A percentile compares a stretch with the other conserved stretches of the same genome.
These are phyloP conservation scores for Fraxinus anomala DNA, from an alignment of 257 asterid genomes.

Conservation along the genomic window DNA sequence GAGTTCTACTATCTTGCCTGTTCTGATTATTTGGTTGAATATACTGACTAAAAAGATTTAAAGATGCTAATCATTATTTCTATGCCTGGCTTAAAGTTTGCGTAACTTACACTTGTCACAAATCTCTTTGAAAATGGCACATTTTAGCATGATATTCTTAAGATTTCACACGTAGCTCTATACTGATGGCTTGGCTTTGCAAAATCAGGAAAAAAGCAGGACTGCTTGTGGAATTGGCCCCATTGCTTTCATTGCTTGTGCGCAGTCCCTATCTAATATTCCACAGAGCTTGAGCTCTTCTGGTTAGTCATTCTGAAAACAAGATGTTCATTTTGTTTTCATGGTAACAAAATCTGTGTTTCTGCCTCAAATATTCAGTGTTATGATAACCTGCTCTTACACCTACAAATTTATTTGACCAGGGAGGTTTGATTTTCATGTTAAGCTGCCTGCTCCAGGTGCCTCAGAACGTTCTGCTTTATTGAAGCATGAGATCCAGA, in stretches of 20 bases:
- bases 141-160: neutral
- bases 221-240: slow-evolving; percentile 83
- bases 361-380: neutral
- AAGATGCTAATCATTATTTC: neutral
- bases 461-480: slow-evolving; percentile 83
- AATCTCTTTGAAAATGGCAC: slow-evolving; percentile 3
- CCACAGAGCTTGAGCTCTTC: slow-evolving; percentile 92
- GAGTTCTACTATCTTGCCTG: neutral
- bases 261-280: slow-evolving; percentile 73
- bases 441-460: slow-evolving; percentile 86
- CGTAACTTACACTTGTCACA: slow-evolving; percentile 2
- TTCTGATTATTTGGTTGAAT: neutral
- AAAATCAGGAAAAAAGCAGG: slow-evolving; percentile 55
- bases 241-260: slow-evolving; percentile 79
- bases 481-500: slow-evolving; percentile 75
- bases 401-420: slow-evolving; percentile 30
- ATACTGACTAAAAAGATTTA: neutral
- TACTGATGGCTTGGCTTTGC: slow-evolving; percentile 22
- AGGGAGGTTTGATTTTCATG: slow-evolving; percentile 96
- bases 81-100: slow-evolving; percentile 5
- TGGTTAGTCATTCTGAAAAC: slow-evolving; percentile 47
- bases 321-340: neutral
- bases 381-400: slow-evolving; percentile 27
- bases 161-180: neutral
- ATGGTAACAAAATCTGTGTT: neutral